Conservation (phyloP, 1,284 basidiomycete species). For the Ganoderma lucidum region DNA sequence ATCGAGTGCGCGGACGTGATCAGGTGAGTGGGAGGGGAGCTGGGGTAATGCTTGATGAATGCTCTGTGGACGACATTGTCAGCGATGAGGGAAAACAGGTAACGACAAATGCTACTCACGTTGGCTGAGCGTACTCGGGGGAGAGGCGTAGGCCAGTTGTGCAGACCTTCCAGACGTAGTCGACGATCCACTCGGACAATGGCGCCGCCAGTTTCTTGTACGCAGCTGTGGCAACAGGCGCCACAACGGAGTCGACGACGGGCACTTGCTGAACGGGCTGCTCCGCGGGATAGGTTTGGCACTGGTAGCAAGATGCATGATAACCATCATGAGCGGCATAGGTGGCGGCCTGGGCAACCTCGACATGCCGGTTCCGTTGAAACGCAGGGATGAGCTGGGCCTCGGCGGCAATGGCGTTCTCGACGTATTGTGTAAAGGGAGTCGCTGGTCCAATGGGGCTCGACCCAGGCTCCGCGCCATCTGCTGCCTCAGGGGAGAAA, state of each 20-base stretch:
- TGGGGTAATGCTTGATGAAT: conserved; percentile 50
- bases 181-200: conserved; percentile 78
- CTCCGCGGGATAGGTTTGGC: conserved; percentile 36
- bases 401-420: conserved; percentile 69
- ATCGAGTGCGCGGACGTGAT: conserved; percentile 75
- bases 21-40: conserved; percentile 59
- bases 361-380: conserved; percentile 21
- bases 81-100: conserved; percentile 5
- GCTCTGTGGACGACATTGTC: conserved; percentile 37
- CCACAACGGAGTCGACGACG: conserved; percentile 52
- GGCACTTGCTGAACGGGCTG: conserved; percentile 35
- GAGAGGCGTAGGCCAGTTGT: conserved; percentile 70
- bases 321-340: conserved; percentile 38
- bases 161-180: conserved; percentile 82
- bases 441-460: conserved; percentile 78
- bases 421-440: conserved; percentile 77
- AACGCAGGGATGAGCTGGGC: conserved; percentile 33
- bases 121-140: conserved; percentile 41
- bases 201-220: conserved; percentile 80
- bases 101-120: conserved; percentile 35
- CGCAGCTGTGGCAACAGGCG: conserved; percentile 59
- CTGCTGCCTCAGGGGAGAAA: conserved; percentile 62
- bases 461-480: conserved; percentile 59
- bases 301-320: conserved; percentile 40
- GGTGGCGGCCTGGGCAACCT: conserved; percentile 31